These are phyloP conservation scores for Populus hybrid DNA, from an alignment of 441 rosid species.

Conservation along the genomic window DNA sequence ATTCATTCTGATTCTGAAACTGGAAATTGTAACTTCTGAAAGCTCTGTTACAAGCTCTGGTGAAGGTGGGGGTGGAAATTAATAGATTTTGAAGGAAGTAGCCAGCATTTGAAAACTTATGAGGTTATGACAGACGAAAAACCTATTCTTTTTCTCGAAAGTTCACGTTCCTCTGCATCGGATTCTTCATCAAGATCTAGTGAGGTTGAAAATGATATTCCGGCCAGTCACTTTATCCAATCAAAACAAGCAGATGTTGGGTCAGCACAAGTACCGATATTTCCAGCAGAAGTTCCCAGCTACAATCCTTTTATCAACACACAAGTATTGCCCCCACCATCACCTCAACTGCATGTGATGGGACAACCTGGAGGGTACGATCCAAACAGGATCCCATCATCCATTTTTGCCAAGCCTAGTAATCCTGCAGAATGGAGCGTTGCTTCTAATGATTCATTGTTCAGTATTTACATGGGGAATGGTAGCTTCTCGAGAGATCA, in stretches of 20 bases:
- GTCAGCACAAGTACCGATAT: conserved; percentile 4
- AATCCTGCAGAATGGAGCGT: conserved; percentile 67
- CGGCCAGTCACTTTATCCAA: conserved; percentile 16
- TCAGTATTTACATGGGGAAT: conserved; percentile 65
- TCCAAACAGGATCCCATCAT: conserved; percentile 63
- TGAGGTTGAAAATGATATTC: conserved; percentile 11
- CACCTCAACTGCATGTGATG: conserved; percentile 2
- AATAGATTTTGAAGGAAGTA: background rate
- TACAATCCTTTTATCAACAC: conserved; percentile 15
- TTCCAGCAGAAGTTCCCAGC: background rate
- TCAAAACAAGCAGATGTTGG: conserved; percentile 20
- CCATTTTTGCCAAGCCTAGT: conserved; percentile 49
- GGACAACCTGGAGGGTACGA: conserved; percentile 37
- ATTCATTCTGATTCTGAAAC: background rate
- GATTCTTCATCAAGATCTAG: conserved; percentile 32
- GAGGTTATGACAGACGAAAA: background rate
- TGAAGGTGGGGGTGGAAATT: background rate
- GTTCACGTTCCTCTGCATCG: conserved; percentile 24
- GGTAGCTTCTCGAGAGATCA: conserved; percentile 59
- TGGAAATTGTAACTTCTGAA: background rate
- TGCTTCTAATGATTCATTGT: conserved; percentile 85
- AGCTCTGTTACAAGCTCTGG: background rate
- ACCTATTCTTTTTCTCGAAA: background rate
- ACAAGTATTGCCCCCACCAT: conserved; percentile 14
- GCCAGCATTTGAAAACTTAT: background rate